These are phyloP conservation scores for Cenchrus americanus DNA, from an alignment of 176 grass and related monocot species.

Conservation along the genomic window DNA sequence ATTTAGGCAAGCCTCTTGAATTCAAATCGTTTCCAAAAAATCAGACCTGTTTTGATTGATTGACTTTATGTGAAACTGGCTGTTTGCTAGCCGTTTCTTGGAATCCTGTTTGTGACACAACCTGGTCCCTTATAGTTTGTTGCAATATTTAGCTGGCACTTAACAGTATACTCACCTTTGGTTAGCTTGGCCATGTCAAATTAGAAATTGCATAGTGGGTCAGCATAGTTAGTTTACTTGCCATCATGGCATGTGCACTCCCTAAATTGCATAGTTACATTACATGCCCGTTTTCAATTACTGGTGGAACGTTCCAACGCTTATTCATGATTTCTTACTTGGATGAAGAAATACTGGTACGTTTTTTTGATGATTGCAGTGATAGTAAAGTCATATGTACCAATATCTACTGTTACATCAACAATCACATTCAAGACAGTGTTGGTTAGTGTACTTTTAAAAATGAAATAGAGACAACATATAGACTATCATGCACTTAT, in stretches of 20 bases:
- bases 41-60: not conserved
- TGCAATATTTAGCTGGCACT: slow-evolving; percentile 4
- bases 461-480: slow-evolving; percentile 8
- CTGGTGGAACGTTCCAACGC: slow-evolving; percentile 75
- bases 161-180: not conserved
- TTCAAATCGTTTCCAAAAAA: not conserved
- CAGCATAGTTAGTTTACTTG: slow-evolving; percentile 12
- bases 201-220: not conserved
- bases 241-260: not conserved
- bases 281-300: slow-evolving; percentile 22
- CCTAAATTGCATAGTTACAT: not conserved
- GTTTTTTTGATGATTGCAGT: slow-evolving; percentile 32
- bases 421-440: not conserved
- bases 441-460: not conserved
- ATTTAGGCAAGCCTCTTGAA: not conserved
- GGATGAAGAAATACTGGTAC: slow-evolving; percentile 99
- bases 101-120: not conserved
- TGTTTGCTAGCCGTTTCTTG: not conserved
- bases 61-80: not conserved
- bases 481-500: slow-evolving; percentile 7
- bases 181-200: not conserved
- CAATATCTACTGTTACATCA: not conserved
- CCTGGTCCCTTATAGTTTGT: not conserved
- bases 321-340: slow-evolving; percentile 99
- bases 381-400: not conserved